Evolutionary conservation across 192 early-diverging fungal genomes (phyloP), one percentile per base, ranked within the genome.

Genomic region (Rhizophlyctis rosea): DNA sequence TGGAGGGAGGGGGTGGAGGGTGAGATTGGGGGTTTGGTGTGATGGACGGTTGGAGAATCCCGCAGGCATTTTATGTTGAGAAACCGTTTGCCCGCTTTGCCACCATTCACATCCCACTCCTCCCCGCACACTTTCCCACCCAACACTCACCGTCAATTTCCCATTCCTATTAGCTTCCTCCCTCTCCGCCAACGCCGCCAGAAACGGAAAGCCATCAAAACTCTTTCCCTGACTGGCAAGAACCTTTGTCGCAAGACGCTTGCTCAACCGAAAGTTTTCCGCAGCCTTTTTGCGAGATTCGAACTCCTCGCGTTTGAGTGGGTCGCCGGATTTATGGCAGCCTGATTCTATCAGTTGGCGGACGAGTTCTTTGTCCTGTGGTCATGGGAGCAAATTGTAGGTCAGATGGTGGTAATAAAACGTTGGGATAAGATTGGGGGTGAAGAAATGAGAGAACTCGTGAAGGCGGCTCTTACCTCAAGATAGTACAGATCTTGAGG

Each of bases 261-360:
- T 86, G 11, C 78, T 76, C 13, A 86, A 73, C 5, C 84, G 68
- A 36, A 86, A 86, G 36, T 71, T 83, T 62, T 86, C 84, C 34
- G 78, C 79, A 21, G 84, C 84, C 63, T 85, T 85, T 62, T 86
- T 86, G 7, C 78, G 61, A n/a, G 69, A 59, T 59, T 84, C 80
- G 73, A 85, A 85, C 59, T 85, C 84, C 50, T 86, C 82, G 28
- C 84, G 69, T 56, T 86, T 86, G 14, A 86, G 64, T 1, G 84
- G 83, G 39, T 86, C 84, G 24, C 84, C 82, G 25, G 77, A 77
- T n/a, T 82, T 82, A 33, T 82, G 55, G 65, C 85, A 85, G 0
- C 84, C 84, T 13, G 85, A 76, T 53, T 86, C 84, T 4, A 86
- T 82, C 11, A 86, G 81, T 67, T 86, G 84, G 11, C 84, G 73